Conservation (phyloP, 2,329 filamentous ascomycete genomes). For the Fusarium keratoplasticum region DNA sequence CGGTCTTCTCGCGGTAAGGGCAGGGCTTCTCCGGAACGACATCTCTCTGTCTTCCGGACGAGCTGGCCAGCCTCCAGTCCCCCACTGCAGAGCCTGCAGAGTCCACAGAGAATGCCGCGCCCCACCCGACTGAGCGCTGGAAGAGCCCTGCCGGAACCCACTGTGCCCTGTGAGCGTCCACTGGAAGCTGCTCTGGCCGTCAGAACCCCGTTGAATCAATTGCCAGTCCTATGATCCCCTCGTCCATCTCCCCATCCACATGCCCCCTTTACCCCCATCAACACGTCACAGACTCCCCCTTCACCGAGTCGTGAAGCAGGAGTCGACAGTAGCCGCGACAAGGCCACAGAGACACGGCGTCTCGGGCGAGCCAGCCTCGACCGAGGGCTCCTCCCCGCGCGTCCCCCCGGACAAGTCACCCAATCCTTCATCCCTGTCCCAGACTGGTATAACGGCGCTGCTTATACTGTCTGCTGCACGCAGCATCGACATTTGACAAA, state of each 20-base stretch:
- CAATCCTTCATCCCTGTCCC: constrained; percentile 28
- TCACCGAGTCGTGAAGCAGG: constrained; percentile 11
- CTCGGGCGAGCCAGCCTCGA: constrained; percentile 26
- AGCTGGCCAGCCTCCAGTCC: constrained; percentile 5
- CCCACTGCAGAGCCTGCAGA: neutral
- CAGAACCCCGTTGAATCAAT: constrained; percentile 9
- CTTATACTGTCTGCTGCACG: constrained; percentile 17
- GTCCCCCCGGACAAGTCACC: constrained; percentile 27
- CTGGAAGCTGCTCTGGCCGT: constrained; percentile 25
- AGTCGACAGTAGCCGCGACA: constrained; percentile 21
- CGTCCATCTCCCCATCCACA: constrained; percentile 8
- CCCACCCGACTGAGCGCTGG: constrained; percentile 29
- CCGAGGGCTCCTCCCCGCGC: constrained; percentile 16
- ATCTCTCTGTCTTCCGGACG: constrained; percentile 1
- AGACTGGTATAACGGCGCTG: constrained; percentile 19
- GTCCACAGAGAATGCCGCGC: constrained; percentile 1
- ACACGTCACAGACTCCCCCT: constrained; percentile 27
- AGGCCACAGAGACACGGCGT: constrained; percentile 22
- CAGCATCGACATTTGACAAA: constrained; percentile 16
- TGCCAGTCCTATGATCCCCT: constrained; percentile 17
- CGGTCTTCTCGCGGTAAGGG: neutral
- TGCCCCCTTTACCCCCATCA: constrained; percentile 7
- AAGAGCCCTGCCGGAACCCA: constrained; percentile 9
- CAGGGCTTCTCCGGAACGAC: constrained; percentile 8
- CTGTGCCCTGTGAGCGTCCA: constrained; percentile 21